These are phyloP conservation scores for Kazachstania martiniae DNA, from an alignment of 805 yeast genomes.

Conservation along the genomic window DNA sequence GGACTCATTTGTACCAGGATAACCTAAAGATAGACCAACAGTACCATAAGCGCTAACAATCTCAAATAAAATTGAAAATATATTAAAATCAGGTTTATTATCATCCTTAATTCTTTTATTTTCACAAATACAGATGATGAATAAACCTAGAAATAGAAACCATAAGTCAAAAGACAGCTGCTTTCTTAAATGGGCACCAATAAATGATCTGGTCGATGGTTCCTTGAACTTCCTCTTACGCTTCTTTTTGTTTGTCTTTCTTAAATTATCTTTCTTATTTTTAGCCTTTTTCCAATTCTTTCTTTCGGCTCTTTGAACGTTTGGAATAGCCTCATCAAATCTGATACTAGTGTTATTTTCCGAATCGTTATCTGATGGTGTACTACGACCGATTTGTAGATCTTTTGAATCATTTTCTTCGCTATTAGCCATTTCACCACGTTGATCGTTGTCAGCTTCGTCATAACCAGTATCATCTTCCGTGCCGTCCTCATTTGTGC, in stretches of 20 bases:
- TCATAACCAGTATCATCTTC: slow-evolving; percentile 7
- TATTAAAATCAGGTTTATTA: slow-evolving; percentile 41
- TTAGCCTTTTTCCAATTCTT: slow-evolving; percentile 5
- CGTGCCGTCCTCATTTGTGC: slow-evolving; percentile 4
- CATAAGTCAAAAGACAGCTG: slow-evolving; percentile 92
- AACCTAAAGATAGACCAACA: slow-evolving; percentile 86
- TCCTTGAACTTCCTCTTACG: slow-evolving; percentile 24
- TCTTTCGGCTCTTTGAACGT: slow-evolving; percentile 12
- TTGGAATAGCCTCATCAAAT: neutral
- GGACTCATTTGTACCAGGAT: slow-evolving; percentile 55
- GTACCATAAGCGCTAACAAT: slow-evolving; percentile 94
- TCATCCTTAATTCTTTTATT: slow-evolving; percentile 44
- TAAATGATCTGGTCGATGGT: slow-evolving; percentile 37
- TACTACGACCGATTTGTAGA: slow-evolving; percentile 6
- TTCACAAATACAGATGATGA: slow-evolving; percentile 80
- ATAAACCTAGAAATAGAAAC: slow-evolving; percentile 81
- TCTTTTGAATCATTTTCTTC: slow-evolving; percentile 1
- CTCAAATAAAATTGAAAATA: slow-evolving; percentile 74
- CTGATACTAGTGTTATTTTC: neutral
- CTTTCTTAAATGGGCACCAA: slow-evolving; percentile 79
- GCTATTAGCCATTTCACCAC: slow-evolving; percentile 2
- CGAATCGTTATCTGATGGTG: slow-evolving; percentile 1
- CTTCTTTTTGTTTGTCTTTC: slow-evolving; percentile 6
- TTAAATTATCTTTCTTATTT: slow-evolving; percentile 5
- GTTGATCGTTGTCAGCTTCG: slow-evolving; percentile 15